Conservation (phyloP, 2,329 filamentous ascomycete genomes). For the Neurospora crassa region DNA sequence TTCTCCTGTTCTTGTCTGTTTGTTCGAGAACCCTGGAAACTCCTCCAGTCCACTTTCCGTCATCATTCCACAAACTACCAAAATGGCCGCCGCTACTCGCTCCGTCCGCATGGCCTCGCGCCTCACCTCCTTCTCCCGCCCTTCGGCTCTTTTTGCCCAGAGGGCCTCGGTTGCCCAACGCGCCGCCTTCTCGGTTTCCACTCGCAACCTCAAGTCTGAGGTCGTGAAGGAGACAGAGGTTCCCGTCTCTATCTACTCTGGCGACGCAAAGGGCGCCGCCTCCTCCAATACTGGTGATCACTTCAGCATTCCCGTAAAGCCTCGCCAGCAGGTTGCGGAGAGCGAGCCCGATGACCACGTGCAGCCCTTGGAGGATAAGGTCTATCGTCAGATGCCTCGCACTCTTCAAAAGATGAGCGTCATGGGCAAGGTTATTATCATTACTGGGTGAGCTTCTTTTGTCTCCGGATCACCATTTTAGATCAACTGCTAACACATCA, state of each 20-base stretch:
- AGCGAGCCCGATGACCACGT: constrained; percentile 31
- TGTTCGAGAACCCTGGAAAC: constrained; percentile 1
- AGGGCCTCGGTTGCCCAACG: constrained; percentile 14
- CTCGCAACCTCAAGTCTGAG: constrained; percentile 34
- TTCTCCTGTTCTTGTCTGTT: not conserved
- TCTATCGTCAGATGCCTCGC: constrained; percentile 47
- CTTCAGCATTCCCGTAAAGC: constrained; percentile 44
- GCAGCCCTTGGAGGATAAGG: constrained; percentile 40
- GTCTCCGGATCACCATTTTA: not conserved
- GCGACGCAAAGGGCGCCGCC: constrained; percentile 34
- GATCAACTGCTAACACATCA: constrained; percentile 18
- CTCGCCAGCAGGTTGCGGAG: constrained; percentile 32
- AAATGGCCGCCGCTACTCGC: constrained; percentile 21
- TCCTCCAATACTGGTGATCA: constrained; percentile 33
- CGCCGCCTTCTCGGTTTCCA: constrained; percentile 29
- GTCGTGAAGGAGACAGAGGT: constrained; percentile 48
- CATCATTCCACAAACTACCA: constrained; percentile 1
- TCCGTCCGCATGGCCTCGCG: constrained; percentile 22
- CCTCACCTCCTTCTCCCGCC: constrained; percentile 20
- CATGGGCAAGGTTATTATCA: constrained; percentile 59
- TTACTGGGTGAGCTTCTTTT: constrained; percentile 51
- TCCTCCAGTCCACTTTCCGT: not conserved
- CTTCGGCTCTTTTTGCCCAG: constrained; percentile 15
- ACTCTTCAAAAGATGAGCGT: constrained; percentile 62
- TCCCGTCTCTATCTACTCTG: constrained; percentile 44